Percentiles rank a stretch among this genome's conserved stretches.
Conservation (phyloP, 2,329 filamentous ascomycete genomes). For the Chalara sp. region DNA sequence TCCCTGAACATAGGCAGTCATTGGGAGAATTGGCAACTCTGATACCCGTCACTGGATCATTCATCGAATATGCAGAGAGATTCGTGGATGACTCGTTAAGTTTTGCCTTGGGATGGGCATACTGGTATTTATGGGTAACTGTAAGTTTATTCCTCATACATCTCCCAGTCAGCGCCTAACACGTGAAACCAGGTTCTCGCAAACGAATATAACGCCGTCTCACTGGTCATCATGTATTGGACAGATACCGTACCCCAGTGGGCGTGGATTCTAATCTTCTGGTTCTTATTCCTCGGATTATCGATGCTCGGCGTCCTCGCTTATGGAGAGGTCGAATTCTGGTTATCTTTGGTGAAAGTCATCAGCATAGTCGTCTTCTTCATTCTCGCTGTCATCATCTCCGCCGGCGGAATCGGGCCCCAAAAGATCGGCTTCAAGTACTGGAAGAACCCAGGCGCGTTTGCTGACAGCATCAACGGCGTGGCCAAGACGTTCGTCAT, state of each 20-base stretch:
- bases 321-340: conserved; percentile 44
- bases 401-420: conserved; percentile 54
- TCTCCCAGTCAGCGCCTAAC: conserved; percentile 30
- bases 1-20: conserved; percentile 36
- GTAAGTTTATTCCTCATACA: conserved; percentile 75
- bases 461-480: conserved; percentile 26
- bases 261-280: conserved; percentile 70
- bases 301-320: conserved; percentile 49
- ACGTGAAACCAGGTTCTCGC: background rate
- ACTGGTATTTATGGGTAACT: conserved; percentile 61
- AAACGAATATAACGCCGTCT: background rate
- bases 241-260: conserved; percentile 63
- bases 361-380: background rate
- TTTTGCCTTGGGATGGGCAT: conserved; percentile 51
- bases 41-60: conserved; percentile 29
- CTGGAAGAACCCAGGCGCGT: conserved; percentile 38
- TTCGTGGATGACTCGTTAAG: conserved; percentile 77
- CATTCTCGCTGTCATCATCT: conserved; percentile 51
- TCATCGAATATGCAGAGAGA: conserved; percentile 72
- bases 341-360: conserved; percentile 35
- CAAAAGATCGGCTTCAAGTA: conserved; percentile 46
- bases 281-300: conserved; percentile 55
- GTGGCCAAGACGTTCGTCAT: conserved; percentile 44
- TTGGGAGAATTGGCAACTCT: conserved; percentile 42
- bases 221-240: conserved; percentile 76